Evolutionary conservation across 139 green algal species (phyloP).

Genomic region (Desmodesmus armatus): DNA sequence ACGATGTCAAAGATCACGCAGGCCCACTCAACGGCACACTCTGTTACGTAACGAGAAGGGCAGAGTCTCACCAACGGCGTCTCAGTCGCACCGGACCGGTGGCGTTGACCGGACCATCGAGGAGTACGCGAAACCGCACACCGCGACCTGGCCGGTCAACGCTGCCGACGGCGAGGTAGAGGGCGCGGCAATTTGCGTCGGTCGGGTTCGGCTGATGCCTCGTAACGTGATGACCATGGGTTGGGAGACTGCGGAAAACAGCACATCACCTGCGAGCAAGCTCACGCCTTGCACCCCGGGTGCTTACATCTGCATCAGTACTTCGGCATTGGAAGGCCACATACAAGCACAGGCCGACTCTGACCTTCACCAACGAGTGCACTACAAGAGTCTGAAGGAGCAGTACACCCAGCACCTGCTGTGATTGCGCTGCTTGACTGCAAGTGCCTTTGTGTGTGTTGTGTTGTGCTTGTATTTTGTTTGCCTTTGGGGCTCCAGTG

Average conservation of each 20-base stretch:
- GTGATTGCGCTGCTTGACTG: too few relatives aligned
- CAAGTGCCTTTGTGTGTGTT: too few relatives aligned
- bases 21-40: background rate
- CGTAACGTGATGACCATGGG: conserved; percentile 29
- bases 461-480: too few relatives aligned
- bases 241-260: conserved; percentile 33
- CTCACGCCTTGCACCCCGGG: background rate
- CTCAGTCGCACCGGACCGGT: conserved; percentile 19
- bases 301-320: conserved; percentile 45
- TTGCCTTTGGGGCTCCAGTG: too few relatives aligned
- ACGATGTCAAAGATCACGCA: conserved; percentile 15
- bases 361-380: conserved; percentile 4
- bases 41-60: conserved; percentile 10
- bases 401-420: too few relatives aligned
- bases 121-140: background rate
- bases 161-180: background rate
- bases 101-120: conserved; percentile 23
- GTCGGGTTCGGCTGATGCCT: conserved; percentile 4
- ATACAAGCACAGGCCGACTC: conserved; percentile 23
- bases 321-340: conserved; percentile 35
- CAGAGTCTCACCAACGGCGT: conserved; percentile 11
- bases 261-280: conserved; percentile 30
- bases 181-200: background rate
- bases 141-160: conserved; percentile 19
- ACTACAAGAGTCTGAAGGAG: too few relatives aligned